Percentiles rank a stretch among this genome's conserved stretches.
These are phyloP conservation scores for Dacryopinax primogenitus DNA, from an alignment of 768 basidiomycete species.

Conservation along the genomic window DNA sequence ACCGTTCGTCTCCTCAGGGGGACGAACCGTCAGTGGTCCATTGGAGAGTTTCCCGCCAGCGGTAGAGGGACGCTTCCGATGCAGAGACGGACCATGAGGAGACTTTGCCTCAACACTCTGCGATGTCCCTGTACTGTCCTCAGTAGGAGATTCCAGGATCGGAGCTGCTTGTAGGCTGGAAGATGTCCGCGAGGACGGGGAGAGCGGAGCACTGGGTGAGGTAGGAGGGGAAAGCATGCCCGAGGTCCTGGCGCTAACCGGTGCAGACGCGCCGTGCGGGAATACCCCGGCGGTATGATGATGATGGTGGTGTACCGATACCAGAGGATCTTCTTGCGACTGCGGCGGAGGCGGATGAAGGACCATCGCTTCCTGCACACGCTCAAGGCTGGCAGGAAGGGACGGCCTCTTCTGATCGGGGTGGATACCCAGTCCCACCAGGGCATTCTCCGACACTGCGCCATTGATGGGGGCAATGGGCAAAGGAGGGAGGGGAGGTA, in stretches of 20 bases:
- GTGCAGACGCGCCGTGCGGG: neutral
- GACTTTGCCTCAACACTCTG: neutral
- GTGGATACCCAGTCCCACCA: neutral
- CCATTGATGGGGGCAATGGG: neutral
- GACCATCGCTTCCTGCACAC: neutral
- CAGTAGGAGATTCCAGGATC: neutral
- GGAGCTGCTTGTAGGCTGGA: neutral
- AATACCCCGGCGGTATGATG: neutral
- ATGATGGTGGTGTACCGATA: no score
- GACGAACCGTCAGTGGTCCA: neutral
- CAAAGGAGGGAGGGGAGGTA: neutral
- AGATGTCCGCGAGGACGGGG: neutral
- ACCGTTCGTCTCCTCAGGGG: neutral
- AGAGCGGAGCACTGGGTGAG: neutral
- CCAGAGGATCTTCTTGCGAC: no score
- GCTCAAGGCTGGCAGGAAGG: neutral
- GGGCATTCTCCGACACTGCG: neutral
- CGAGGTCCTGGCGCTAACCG: neutral
- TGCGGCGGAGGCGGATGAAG: neutral
- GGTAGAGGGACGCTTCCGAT: neutral
- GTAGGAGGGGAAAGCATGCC: neutral
- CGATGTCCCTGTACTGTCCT: neutral
- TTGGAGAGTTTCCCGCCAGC: neutral
- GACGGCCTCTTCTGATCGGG: neutral
- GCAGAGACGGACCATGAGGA: neutral